Evolutionary conservation across 1,139 yeast genomes (phyloP), one percentile per base, ranked within the genome.

Genomic region (Candida sp.): DNA sequence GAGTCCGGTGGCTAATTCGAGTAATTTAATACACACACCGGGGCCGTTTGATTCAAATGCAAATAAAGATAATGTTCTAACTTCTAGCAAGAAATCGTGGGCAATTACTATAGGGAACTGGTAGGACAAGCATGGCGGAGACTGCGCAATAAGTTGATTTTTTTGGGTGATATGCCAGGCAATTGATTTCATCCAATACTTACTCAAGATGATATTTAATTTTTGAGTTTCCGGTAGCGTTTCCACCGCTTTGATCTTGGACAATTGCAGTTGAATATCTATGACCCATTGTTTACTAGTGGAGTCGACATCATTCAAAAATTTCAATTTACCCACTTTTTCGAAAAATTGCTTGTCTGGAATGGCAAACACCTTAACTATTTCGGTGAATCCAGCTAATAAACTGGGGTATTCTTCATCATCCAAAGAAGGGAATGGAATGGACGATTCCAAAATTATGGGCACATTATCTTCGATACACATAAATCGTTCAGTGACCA

Each of bases 41-140:
- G 74, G 73, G 1, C 68, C 73, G 53, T 68, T 66, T 5, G 66
- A 60, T 47, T 67, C 73, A 49, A 66, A 70, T 1, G 75, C 72
- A 47, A 62, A 61, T 21, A 64, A 47, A 1, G 73, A 65, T 21
- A 71, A 49, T 35, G 56, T 52, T 22, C 54, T 54, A 7, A 68
- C 56, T 25, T 58, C 61, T 4, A 50, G 46, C 34, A 70, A 52
- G 43, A 68, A 68, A 36, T 60, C 63, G 38, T 55, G 49, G 3
- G 73, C 73, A 15, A 70, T 63, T 22, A 51, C 50, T 4, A 68
- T 47, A 0, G 77, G 77, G 45, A 56, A 69, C 25, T 55, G 55
- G 11, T 52, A 48, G 6, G 60, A 52, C 33, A 69, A 55, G 43
- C 64, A 56, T 30, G 52, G 52, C 25, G 50, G 47, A 21, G 37